Base-by-base conservation (phyloP, 495 filamentous ascomycete genomes). In the Hamigera avellanea region DNA sequence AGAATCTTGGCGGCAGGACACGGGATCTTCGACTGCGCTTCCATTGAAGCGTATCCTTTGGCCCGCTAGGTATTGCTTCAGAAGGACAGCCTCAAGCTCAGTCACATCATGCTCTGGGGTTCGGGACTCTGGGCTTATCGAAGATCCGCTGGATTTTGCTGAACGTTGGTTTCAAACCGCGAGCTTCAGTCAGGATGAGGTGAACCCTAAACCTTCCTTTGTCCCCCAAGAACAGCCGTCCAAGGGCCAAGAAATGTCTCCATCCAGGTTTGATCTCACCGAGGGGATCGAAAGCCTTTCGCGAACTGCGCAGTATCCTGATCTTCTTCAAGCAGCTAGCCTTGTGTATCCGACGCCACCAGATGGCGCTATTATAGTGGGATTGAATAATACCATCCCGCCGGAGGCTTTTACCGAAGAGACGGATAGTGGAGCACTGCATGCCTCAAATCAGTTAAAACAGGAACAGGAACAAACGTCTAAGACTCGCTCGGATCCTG, bases 271-370 rank as follows among this genome's bases (percentile, higher is more conserved):
- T 25, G 58, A 55, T 17, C 19, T 44, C 32, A 31, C 47, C 9
- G 62, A 64, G 23, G 49, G 48, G 5, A 44, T 62, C n/a, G 61
- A 66, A 36, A 68, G 64, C 48, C 33, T 62, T 56, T 41, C 73
- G 53, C 39, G 71, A 60, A 45, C 62, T 57, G 41, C 75, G 44
- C 57, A 76, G 57, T 56, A 66, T 50, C 52, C 69, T 12, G 62
- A 71, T 23, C 47, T 72, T 5, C 64, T 72, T 5, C 64, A 70
- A 30, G 58, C 62, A 33, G 63, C 71, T 16, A 78, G 73, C 36
- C 69, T 80, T 9, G 76, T 94, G 34, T 94, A 95, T 54, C 87
- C 83, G 6, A 95, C 87, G 3, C 87, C 87, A 17, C 86, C 86
- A 29, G 86, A 93, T 52, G 83, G 73, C 8, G 57, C 81, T 30